These are phyloP conservation scores for Schwanniomyces polymorphus DNA, from an alignment of 805 yeast genomes.

Conservation along the genomic window DNA sequence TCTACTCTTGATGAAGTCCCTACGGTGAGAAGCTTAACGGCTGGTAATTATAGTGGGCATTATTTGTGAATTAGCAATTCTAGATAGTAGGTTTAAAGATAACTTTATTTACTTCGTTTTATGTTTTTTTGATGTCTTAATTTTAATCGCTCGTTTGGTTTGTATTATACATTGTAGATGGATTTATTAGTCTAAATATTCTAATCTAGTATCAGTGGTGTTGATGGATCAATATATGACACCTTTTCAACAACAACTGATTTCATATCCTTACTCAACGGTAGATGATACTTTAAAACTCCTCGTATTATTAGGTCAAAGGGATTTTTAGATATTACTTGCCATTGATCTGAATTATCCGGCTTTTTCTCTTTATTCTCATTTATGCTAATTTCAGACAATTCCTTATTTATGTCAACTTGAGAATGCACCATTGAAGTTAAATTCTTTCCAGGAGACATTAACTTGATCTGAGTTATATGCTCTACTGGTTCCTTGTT, in stretches of 20 bases:
- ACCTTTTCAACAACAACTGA: conserved; percentile 63
- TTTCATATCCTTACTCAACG: conserved; percentile 51
- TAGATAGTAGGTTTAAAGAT: not conserved
- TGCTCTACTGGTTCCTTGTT: conserved; percentile 58
- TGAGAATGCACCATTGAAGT: conserved; percentile 17
- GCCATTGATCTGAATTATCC: conserved; percentile 65
- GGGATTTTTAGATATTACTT: conserved; percentile 68
- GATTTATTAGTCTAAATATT: not conserved
- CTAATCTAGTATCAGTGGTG: not conserved
- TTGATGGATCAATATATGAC: conserved; percentile 53
- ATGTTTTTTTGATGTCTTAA: not conserved
- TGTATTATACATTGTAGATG: not conserved
- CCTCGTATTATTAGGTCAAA: conserved; percentile 87
- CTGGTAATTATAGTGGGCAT: conserved; percentile 51
- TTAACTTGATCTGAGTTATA: conserved; percentile 66
- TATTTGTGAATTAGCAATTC: not conserved
- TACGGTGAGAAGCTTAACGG: conserved; percentile 45
- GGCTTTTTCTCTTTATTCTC: conserved; percentile 20
- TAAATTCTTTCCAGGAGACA: conserved; percentile 64
- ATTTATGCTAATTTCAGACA: not conserved
- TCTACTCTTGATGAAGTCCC: conserved; percentile 40
- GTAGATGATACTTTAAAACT: conserved; percentile 71
- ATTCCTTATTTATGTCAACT: not conserved
- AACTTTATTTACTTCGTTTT: not conserved
- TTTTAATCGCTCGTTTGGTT: not conserved